These are phyloP conservation scores for Fusarium sarcochroum DNA, from an alignment of 2,329 filamentous ascomycete genomes.

Conservation along the genomic window DNA sequence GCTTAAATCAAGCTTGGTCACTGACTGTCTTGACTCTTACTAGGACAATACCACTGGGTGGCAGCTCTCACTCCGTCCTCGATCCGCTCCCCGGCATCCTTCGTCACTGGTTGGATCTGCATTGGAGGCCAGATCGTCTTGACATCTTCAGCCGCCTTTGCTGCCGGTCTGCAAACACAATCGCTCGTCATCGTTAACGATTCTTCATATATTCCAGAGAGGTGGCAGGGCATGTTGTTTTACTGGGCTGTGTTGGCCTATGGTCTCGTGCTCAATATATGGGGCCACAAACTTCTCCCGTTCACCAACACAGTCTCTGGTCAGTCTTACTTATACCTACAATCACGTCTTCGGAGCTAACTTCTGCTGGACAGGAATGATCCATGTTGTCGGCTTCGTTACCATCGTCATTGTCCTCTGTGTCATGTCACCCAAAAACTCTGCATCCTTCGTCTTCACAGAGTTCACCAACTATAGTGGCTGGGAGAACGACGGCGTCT, in stretches of 20 bases:
- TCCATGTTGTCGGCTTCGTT: constrained; percentile 50
- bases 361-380: constrained; percentile 26
- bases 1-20: accelerated
- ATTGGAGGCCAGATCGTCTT: constrained; percentile 62
- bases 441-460: constrained; percentile 50
- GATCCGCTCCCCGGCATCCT: constrained; percentile 14
- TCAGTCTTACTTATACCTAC: neutral
- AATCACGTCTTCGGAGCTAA: neutral
- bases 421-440: constrained; percentile 52
- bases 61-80: constrained; percentile 35
- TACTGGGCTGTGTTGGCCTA: constrained; percentile 61
- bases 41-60: constrained; percentile 44
- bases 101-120: constrained; percentile 50
- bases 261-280: constrained; percentile 58
- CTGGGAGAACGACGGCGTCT: constrained; percentile 51
- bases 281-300: constrained; percentile 56
- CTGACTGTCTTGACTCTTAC: neutral
- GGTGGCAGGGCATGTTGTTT: constrained; percentile 63
- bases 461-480: constrained; percentile 52
- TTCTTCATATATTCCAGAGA: constrained; percentile 55
- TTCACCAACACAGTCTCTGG: constrained; percentile 51
- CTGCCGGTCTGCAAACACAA: constrained; percentile 60
- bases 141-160: constrained; percentile 63
- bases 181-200: constrained; percentile 60
- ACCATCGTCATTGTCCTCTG: constrained; percentile 49